phyloP scores from a whole-genome alignment of 176 grass and related monocot species.

The Oryza punctata region DNA sequence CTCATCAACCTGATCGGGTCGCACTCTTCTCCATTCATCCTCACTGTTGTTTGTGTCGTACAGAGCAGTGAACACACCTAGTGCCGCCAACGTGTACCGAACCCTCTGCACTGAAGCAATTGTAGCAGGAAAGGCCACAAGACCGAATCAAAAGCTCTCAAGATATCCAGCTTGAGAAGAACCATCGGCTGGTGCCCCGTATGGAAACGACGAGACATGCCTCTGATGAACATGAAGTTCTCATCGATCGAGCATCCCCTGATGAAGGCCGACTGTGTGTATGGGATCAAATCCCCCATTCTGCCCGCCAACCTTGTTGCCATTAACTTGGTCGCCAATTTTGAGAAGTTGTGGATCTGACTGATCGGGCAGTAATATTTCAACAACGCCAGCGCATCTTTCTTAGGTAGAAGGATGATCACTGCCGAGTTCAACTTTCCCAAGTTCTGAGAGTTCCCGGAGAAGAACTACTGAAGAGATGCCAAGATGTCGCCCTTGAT shows the following conservation, averaged over 20 bases:
- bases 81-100: not conserved
- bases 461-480: too few relatives aligned
- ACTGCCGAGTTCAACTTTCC: too few relatives aligned
- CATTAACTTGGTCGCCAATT: not conserved
- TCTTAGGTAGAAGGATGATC: too few relatives aligned
- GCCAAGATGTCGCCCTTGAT: too few relatives aligned
- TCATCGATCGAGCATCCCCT: not conserved
- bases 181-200: too few relatives aligned
- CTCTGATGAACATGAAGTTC: not conserved
- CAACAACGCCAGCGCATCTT: too few relatives aligned
- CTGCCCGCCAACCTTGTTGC: rapidly evolving
- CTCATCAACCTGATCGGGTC: too few relatives aligned
- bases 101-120: not conserved
- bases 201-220: rapidly evolving
- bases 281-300: not conserved
- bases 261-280: not conserved
- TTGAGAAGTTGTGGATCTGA: too few relatives aligned
- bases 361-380: too few relatives aligned
- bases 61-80: not conserved
- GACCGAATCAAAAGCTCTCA: not conserved
- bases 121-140: not conserved
- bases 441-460: too few relatives aligned
- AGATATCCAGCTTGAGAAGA: not conserved
- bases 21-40: not conserved
- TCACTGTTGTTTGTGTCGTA: not conserved